These are phyloP conservation scores for Ceratocystis diversiconidia DNA, from an alignment of 2,329 filamentous ascomycete species.

Conservation along the genomic window DNA sequence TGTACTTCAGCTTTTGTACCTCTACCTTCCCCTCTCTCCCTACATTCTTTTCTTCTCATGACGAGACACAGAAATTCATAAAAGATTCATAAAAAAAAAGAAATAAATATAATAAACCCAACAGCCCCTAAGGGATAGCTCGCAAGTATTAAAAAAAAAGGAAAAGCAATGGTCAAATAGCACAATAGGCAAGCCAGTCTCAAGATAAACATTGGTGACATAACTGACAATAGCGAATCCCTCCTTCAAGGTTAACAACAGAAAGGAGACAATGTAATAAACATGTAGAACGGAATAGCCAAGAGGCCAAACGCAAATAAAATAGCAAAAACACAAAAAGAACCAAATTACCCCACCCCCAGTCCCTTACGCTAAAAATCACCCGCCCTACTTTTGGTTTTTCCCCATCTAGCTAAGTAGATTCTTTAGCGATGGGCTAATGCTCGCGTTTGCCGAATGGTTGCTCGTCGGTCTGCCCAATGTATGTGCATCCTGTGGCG, in stretches of 20 bases:
- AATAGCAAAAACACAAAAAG: neutral
- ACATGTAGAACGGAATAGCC: too few relatives aligned
- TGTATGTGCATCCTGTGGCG: slow-evolving; percentile 28
- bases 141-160: neutral
- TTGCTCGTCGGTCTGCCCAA: slow-evolving; percentile 38
- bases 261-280: too few relatives aligned
- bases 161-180: neutral
- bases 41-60: too few relatives aligned
- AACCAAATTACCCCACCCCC: too few relatives aligned
- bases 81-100: neutral
- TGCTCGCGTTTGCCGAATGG: slow-evolving; percentile 39
- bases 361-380: too few relatives aligned
- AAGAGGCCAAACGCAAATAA: neutral
- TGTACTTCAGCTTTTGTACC: too few relatives aligned
- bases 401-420: slow-evolving; percentile 43
- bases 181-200: too few relatives aligned
- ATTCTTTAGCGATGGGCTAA: slow-evolving; percentile 62
- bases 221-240: too few relatives aligned
- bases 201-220: too few relatives aligned
- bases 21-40: too few relatives aligned
- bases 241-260: too few relatives aligned
- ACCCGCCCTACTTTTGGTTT: neutral
- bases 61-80: neutral
- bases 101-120: neutral
- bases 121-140: neutral